Evolutionary conservation across 2,329 filamentous ascomycete species (phyloP), one percentile per base, ranked within the genome.

Genomic region (Talaromyces marneffei): DNA sequence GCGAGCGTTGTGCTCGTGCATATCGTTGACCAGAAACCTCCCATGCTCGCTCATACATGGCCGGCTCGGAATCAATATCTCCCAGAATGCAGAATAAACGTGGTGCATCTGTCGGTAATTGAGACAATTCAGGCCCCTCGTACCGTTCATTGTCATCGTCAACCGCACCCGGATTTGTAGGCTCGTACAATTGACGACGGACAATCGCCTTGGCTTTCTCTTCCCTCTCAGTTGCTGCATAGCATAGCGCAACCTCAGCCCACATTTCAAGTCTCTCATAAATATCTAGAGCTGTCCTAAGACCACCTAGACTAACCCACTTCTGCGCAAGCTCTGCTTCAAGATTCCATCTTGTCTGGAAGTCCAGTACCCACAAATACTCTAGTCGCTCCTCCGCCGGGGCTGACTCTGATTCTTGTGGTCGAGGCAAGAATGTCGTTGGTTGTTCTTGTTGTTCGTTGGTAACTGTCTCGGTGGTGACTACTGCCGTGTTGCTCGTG

Each of bases 181-280:
- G 84, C 54, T 88, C 82, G 77, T 91, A 97, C 0, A 99, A 79
- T 59, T 93, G 87, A 75, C 87, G 87, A 58, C 91, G 85, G 16
- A 97, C 79, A 54, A 97, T 83, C 2, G 82, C 83, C 60, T 85
- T 85, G 1, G 92, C 94, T 70, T 94, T 94, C 25, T 89, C 89
- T 75, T 97, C 92, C 76, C 87, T 82, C n/a, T 87, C 83, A 0
- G 87, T 90, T 0, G 85, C 81, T 12, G 91, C 92, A 68, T 91
- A 88, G 73, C 94, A 99, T 1, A 99, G 81, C 0, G 94, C 93
- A 4, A 92, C 91, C 76, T 99, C 94, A 1, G 94, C 90, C 92
- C 94, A 97, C 74, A 97, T 87, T 61, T 92, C 87, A 18, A 99
- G 79, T 2, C 94, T 85, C 76, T 96, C 92, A 76, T 97, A 99